Evolutionary conservation across 2,329 filamentous ascomycete species (phyloP), one percentile per base, ranked within the genome.

Genomic region (Penicillium griseofulvum): DNA sequence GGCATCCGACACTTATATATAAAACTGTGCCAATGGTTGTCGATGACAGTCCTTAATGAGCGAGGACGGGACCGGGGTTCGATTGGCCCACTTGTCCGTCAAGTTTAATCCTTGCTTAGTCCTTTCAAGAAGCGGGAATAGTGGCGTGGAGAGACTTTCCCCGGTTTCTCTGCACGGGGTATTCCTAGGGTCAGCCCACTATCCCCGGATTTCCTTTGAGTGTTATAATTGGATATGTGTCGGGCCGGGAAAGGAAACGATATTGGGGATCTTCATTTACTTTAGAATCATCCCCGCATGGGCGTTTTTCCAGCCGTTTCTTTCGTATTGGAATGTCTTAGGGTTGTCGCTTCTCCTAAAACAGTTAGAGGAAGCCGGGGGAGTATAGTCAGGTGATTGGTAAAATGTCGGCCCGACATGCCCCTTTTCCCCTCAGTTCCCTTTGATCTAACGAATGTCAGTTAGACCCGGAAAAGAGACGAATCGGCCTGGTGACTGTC

Each of bases 121-220:
- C 17, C 28, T 43, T 19, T 10, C 16, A 36, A 44, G 46, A 36
- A 44, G 46, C 19, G 39, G 29, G 24, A 22, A 14, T 12, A 42
- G 39, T 54, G 52, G 52, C 51, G 44, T 26, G 26, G 17, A 12
- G 16, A 44, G 2, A 28, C 38, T 39, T 54, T 44, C 52, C 52
- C 39, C 46, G 16, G 47, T 45, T 54, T 34, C 9, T 43, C 24
- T 46, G 12, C 19, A 36, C 42, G 24, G 49, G 37, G 37, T 43
- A 7, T 11, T 22, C n/a, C 17, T 34, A 2, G 16, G 24, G 34
- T 28, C 26, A 43, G 38, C 6, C 39, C 39, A 51, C 52, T n/a
- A 16, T 39, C 46, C 52, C 47, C 46, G 33, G 52, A 45, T 45
- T 54, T 34, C 45, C 19, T 11, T 26, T 12, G 45, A 8, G 31